Base-by-base conservation (phyloP, 768 basidiomycete species). In the Lentinus tigrinus region DNA sequence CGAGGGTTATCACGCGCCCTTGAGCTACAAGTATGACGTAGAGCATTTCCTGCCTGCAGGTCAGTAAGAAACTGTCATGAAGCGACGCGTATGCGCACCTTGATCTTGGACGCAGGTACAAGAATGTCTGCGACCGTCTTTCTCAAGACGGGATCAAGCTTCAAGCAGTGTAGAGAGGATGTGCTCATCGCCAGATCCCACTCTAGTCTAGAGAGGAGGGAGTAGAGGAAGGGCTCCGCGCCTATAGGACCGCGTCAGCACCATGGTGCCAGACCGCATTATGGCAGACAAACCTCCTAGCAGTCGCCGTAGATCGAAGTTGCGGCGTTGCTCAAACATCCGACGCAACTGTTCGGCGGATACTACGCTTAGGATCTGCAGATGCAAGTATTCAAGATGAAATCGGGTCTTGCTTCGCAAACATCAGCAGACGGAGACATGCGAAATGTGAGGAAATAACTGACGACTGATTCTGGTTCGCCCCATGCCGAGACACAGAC, bases 391-490 rank as follows among this genome's bases (percentile, higher is more conserved):
- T 72, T 98, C 96, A 59, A 99, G 82, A 77, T 98, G 97, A 21
- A 85, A 83, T 54, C 96, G 84, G 63, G 90, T 88, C 96, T 98
- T 86, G 55, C 82, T 86, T 88, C 75, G 79, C 75, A 69, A 78
- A 71, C 57, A 66, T 74, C 67, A 77, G 66, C 60, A 37, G 44
- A 28, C 28, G 46, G 17, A 36, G 56, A 47, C 38, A 27, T n/a
- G 21, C 17, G 31, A 54, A 26, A 43, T 19, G 17, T 13, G 31
- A 38, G n/a, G n/a, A 23, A 4, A 4, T 11, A 34, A 60, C 57
- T 54, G 75, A 98, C 95, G 62, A 98, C 88, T 60, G 90, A 92
- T 73, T 98, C 97, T 0, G 97, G 96, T 73, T 98, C 97, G 13
- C 91, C 91, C 92, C 93, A 96, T 11, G 89, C 85, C 21, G 93